These are phyloP conservation scores for Zanthoxylum bungeanum DNA, from an alignment of 345 rosid species.

Conservation along the genomic window DNA sequence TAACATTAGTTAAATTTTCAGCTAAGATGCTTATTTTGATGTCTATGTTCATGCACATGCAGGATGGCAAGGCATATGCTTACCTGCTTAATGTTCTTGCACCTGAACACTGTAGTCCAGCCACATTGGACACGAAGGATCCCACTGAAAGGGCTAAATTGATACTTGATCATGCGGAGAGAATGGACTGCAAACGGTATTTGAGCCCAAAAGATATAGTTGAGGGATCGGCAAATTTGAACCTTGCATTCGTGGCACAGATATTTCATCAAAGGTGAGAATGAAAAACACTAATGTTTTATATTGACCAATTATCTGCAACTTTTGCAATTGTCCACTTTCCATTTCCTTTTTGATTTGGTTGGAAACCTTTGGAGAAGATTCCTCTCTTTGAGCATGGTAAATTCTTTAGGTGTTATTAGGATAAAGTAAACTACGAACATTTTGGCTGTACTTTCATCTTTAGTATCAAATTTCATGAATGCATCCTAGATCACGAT, in stretches of 20 bases:
- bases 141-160: conserved; percentile 66
- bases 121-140: conserved; percentile 67
- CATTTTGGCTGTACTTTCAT: too few species aligned
- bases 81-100: conserved; percentile 91
- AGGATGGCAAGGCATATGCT: conserved; percentile 89
- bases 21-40: conserved; percentile 13
- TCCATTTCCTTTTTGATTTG: neutral
- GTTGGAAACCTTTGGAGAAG: conserved; percentile 3
- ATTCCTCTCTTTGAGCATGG: neutral
- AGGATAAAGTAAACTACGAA: too few species aligned
- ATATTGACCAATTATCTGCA: neutral
- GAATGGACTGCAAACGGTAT: conserved; percentile 80
- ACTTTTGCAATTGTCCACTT: neutral
- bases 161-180: conserved; percentile 80
- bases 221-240: conserved; percentile 80
- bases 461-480: neutral
- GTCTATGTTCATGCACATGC: conserved; percentile 25
- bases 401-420: neutral
- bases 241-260: conserved; percentile 89
- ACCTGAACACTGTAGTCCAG: conserved; percentile 75
- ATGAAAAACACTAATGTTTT: neutral
- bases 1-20: neutral
- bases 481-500: neutral
- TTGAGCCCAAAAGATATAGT: conserved; percentile 76
- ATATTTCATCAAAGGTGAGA: conserved; percentile 82